Conservation (phyloP, 2,329 filamentous ascomycete genomes). For the Aphanocladium album region DNA sequence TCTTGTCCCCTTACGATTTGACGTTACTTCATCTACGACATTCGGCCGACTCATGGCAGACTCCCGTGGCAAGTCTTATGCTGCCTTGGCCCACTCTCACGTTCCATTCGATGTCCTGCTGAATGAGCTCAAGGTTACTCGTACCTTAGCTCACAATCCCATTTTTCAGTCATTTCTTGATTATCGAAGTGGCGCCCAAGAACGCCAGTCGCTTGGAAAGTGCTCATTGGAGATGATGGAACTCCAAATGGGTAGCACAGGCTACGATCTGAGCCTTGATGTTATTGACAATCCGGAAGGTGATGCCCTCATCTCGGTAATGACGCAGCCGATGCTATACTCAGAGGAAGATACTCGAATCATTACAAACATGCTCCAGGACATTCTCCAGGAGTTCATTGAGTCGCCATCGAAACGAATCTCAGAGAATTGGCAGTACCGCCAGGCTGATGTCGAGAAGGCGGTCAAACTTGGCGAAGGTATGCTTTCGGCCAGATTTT, state of each 20-base stretch:
- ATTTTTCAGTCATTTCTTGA: neutral
- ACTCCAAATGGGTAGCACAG: neutral
- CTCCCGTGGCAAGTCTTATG: neutral
- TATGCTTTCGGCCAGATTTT: no score
- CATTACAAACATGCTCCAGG: no score
- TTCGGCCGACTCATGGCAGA: neutral
- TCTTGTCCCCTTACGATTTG: conserved; percentile 32
- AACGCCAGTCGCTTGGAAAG: neutral
- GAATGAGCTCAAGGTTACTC: neutral
- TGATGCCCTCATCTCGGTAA: no score
- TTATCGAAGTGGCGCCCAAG: neutral
- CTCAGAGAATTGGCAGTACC: no score
- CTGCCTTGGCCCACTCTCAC: neutral
- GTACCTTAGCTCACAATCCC: neutral
- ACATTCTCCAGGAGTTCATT: no score
- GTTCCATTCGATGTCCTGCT: neutral
- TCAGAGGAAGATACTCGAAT: no score
- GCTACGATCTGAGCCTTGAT: neutral
- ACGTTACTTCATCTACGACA: neutral
- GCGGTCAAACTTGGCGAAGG: no score
- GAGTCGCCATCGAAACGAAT: no score
- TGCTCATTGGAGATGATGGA: neutral
- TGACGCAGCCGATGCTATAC: no score
- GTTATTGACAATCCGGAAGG: neutral
- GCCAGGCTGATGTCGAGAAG: no score